These are phyloP conservation scores for Blastocystis sp. DNA, from an alignment of 352 stramenopile species.

Conservation along the genomic window DNA sequence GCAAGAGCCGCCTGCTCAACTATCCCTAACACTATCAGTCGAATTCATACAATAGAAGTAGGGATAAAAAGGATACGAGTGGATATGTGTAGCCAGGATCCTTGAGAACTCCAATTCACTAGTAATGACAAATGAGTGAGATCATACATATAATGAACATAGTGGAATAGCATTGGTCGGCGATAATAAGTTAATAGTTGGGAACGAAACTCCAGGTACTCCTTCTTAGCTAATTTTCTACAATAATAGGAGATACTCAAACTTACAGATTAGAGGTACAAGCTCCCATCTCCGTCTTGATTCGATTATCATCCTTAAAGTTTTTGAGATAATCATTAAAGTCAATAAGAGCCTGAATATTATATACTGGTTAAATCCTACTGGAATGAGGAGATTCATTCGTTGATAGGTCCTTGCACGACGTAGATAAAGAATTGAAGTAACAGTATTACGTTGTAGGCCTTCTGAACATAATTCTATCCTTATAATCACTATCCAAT, in stretches of 20 bases:
- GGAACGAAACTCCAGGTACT: constrained; percentile 11
- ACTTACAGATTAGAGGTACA: constrained; percentile 5
- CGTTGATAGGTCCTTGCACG: constrained; percentile 6
- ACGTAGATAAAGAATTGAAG: neutral
- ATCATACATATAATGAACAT: neutral
- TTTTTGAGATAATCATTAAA: constrained; percentile 15
- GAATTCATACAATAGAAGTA: neutral
- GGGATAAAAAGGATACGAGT: constrained; percentile 39
- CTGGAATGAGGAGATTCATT: constrained; percentile 38
- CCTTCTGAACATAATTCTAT: constrained; percentile 20
- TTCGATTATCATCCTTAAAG: neutral
- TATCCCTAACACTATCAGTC: neutral
- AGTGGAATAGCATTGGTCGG: neutral
- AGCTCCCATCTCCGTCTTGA: neutral
- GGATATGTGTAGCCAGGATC: neutral
- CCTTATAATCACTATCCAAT: neutral
- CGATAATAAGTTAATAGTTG: neutral
- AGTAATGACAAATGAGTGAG: neutral
- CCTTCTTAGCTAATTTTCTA: constrained; percentile 35
- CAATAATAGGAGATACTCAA: no score
- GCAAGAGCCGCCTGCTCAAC: constrained; percentile 2
- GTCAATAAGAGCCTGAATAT: constrained; percentile 21
- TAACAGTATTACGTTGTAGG: neutral
- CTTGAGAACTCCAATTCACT: neutral
- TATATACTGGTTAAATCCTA: neutral